Conservation (phyloP, 2,329 filamentous ascomycete genomes). For the Neobulgaria alba region DNA sequence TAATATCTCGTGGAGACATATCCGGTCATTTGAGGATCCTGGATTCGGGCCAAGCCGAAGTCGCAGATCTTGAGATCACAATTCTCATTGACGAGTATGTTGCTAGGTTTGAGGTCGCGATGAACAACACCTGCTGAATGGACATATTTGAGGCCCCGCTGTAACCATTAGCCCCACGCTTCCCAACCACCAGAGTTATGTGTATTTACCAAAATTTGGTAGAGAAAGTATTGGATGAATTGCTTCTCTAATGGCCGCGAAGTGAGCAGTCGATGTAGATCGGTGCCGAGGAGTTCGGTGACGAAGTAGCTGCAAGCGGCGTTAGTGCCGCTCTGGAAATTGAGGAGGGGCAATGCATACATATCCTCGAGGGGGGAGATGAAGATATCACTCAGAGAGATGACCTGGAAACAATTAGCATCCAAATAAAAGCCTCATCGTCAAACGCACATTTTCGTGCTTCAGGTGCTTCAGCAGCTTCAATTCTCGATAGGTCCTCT, state of each 20-base stretch:
- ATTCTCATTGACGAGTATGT: slow-evolving; percentile 99
- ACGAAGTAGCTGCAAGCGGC: slow-evolving; percentile 74
- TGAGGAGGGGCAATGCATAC: slow-evolving; percentile 40
- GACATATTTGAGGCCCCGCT: slow-evolving; percentile 98
- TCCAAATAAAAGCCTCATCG: background rate
- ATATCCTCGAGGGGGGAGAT: slow-evolving; percentile 98
- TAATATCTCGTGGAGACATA: slow-evolving; percentile 99
- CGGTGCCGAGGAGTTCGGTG: slow-evolving; percentile 92
- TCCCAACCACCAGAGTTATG: background rate
- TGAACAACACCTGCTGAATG: slow-evolving; percentile 98
- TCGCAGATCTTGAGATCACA: slow-evolving; percentile 99
- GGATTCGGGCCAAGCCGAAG: slow-evolving; percentile 92
- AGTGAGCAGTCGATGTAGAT: slow-evolving; percentile 89
- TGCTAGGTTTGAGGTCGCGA: slow-evolving; percentile 95
- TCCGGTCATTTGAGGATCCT: slow-evolving; percentile 98
- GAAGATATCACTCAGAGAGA: slow-evolving; percentile 98
- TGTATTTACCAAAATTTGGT: slow-evolving; percentile 82
- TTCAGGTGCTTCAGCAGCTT: slow-evolving; percentile 94
- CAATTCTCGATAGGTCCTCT: slow-evolving; percentile 93
- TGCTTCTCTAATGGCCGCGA: slow-evolving; percentile 96
- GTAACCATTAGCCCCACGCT: slow-evolving; percentile 6
- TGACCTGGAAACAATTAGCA: slow-evolving; percentile 54
- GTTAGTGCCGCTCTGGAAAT: slow-evolving; percentile 18
- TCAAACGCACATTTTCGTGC: slow-evolving; percentile 74
- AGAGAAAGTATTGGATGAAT: slow-evolving; percentile 99